A percentile compares a stretch with the other conserved stretches of the same genome.
phyloP scores from a whole-genome alignment of 257 asterid genomes.

The Solanum neorickii region DNA sequence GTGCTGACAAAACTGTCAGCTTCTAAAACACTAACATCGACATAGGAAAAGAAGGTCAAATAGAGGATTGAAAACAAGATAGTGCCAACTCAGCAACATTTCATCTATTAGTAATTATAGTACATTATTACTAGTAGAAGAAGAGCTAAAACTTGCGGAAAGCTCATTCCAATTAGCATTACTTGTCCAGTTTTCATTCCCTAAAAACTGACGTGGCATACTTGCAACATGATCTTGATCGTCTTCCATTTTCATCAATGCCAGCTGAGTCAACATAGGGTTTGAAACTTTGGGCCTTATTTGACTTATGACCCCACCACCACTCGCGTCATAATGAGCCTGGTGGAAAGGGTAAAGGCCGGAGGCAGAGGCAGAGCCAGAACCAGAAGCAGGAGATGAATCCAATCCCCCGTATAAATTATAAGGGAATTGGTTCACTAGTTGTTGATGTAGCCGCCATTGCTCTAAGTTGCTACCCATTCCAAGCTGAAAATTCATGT shows the following conservation, averaged over 20 bases:
- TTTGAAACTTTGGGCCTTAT: constrained; percentile 27
- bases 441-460: constrained; percentile 44
- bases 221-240: constrained; percentile 17
- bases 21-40: not conserved
- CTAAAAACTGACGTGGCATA: constrained; percentile 44
- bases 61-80: not conserved
- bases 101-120: constrained; percentile 6
- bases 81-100: not conserved
- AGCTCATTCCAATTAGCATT: constrained; percentile 52
- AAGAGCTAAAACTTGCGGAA: constrained; percentile 51
- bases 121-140: constrained; percentile 56
- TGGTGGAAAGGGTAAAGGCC: constrained; percentile 7
- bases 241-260: constrained; percentile 56
- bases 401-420: constrained; percentile 31
- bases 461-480: constrained; percentile 38
- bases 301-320: not conserved
- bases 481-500: not conserved
- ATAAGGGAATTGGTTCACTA: constrained; percentile 45
- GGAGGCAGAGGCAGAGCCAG: not conserved
- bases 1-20: not conserved
- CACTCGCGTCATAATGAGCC: constrained; percentile 22
- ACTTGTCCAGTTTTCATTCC: constrained; percentile 32
- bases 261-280: constrained; percentile 31
- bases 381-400: constrained; percentile 9
- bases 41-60: not conserved